Conservation (phyloP, 257 asterid species). For the Solanum ossicruentum region DNA sequence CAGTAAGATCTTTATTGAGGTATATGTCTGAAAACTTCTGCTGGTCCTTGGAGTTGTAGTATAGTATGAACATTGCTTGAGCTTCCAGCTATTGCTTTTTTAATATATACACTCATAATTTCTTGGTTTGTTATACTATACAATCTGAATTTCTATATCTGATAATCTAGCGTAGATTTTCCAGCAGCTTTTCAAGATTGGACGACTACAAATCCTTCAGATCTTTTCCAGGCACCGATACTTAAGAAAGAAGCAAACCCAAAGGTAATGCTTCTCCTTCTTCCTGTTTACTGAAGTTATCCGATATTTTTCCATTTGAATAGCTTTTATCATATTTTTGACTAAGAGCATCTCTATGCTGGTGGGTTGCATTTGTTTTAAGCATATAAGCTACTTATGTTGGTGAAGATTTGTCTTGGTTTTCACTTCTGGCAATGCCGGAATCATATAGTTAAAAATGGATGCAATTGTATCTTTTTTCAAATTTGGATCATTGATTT, state of each 20-base stretch:
- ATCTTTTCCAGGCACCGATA: conserved; percentile 76
- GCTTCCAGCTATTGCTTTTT: conserved; percentile 3
- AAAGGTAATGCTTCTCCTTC: conserved; percentile 29
- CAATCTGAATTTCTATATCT: conserved; percentile 15
- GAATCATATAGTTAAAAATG: neutral
- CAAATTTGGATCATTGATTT: neutral
- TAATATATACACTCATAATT: neutral
- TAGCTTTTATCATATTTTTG: neutral
- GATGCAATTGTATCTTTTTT: neutral
- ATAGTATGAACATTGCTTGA: neutral
- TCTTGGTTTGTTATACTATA: neutral
- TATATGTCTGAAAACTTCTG: neutral
- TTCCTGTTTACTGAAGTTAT: neutral
- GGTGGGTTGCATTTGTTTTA: neutral
- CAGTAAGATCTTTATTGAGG: neutral
- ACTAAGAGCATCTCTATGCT: neutral
- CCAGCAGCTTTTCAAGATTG: conserved; percentile 82
- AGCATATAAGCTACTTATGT: neutral
- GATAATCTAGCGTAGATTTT: conserved; percentile 64
- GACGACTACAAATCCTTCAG: conserved; percentile 67
- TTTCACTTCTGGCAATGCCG: neutral
- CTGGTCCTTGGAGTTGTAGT: neutral
- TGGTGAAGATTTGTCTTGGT: neutral
- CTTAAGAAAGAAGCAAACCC: conserved; percentile 66
- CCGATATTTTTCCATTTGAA: neutral